These are phyloP conservation scores for Paracoccidioides brasiliensis DNA, from an alignment of 2,329 filamentous ascomycete species.

Conservation along the genomic window DNA sequence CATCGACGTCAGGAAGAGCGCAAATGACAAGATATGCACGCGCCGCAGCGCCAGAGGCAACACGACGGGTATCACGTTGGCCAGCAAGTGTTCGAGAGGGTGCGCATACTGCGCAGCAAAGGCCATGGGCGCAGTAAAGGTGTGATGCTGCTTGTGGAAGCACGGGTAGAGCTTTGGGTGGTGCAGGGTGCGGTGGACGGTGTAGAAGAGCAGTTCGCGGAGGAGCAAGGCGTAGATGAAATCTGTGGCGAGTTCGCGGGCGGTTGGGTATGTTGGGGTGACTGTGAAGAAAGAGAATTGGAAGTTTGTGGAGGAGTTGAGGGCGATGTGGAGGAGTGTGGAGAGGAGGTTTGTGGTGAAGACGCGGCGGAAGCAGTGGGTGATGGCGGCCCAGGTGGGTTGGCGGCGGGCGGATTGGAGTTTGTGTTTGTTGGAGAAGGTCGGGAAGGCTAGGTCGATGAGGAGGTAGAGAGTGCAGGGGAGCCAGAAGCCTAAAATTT, in stretches of 20 bases:
- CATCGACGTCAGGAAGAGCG: constrained; percentile 37
- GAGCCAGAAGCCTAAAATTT: constrained; percentile 20
- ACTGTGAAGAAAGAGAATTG: constrained; percentile 28
- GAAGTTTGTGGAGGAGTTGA: constrained; percentile 9
- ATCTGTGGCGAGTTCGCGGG: constrained; percentile 28
- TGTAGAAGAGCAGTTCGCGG: constrained; percentile 42
- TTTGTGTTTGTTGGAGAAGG: constrained; percentile 12
- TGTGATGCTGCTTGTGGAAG: constrained; percentile 46
- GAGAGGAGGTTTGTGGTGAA: constrained; percentile 38
- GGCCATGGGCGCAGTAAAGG: constrained; percentile 43
- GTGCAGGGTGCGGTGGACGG: constrained; percentile 43
- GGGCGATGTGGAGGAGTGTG: constrained; percentile 15
- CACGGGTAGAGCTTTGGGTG: constrained; percentile 34
- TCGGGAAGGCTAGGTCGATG: constrained; percentile 9
- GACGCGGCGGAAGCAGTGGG: constrained; percentile 17
- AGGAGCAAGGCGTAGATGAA: constrained; percentile 26
- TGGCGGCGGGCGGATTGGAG: constrained; percentile 12
- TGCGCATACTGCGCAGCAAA: constrained; percentile 46
- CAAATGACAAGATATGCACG: constrained; percentile 41
- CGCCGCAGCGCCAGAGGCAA: constrained; percentile 36
- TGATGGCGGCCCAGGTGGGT: constrained; percentile 7
- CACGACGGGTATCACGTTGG: constrained; percentile 41
- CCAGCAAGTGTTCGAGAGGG: constrained; percentile 43
- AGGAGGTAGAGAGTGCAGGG: constrained; percentile 9
- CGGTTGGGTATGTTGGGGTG: constrained; percentile 24